Evolutionary conservation across 192 early-diverging fungal genomes (phyloP).

Genomic region (Backusella australiensis): DNA sequence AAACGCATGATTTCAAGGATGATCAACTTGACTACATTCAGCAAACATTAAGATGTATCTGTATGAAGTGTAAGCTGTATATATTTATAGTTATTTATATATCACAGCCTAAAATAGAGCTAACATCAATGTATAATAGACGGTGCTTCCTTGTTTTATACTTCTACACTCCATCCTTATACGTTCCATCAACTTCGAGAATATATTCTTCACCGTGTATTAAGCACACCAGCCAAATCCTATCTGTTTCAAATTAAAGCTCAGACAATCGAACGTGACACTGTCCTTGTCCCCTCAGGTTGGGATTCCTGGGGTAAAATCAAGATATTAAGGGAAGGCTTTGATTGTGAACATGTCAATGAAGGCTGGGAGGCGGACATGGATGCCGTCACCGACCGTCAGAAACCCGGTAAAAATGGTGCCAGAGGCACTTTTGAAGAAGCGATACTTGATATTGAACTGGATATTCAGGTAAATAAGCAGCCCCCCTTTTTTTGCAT

Average conservation of each 20-base stretch:
- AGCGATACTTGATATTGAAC: conserved; percentile 47
- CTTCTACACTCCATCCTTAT: conserved; percentile 73
- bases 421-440: conserved; percentile 61
- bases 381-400: conserved; percentile 22
- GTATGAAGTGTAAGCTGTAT: conserved; percentile 74
- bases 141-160: conserved; percentile 90
- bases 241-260: conserved; percentile 68
- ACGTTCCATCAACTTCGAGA: conserved; percentile 76
- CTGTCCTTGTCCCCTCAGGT: conserved; percentile 85
- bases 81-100: neutral
- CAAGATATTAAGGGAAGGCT: conserved; percentile 67
- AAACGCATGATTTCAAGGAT: conserved; percentile 81
- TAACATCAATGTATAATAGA: conserved; percentile 40
- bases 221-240: conserved; percentile 37
- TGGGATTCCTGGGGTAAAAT: conserved; percentile 96
- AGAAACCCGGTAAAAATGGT: conserved; percentile 36
- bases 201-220: conserved; percentile 77
- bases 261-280: conserved; percentile 84
- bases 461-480: conserved; percentile 40
- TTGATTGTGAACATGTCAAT: conserved; percentile 63
- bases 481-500: neutral
- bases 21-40: conserved; percentile 97
- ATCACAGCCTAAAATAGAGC: neutral
- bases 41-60: conserved; percentile 84
- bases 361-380: conserved; percentile 64